Percentiles rank a stretch among this genome's conserved stretches.
Conservation (phyloP, 495 filamentous ascomycete genomes). For the Lindgomyces ingoldianus region DNA sequence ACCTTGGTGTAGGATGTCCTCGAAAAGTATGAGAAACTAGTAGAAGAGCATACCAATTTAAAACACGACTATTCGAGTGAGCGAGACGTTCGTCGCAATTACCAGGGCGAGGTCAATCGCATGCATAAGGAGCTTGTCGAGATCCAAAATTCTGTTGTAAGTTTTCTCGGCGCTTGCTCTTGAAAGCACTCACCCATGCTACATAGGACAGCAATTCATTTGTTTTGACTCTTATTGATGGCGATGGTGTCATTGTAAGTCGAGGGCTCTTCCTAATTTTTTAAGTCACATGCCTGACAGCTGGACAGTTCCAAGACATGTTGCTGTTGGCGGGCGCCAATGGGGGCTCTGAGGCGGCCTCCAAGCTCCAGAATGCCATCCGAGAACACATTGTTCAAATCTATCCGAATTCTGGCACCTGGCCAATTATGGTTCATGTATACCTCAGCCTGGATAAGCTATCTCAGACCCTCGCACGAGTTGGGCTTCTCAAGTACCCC, state of each 20-base stretch:
- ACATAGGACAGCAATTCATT: conserved; percentile 43
- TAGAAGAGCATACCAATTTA: conserved; percentile 23
- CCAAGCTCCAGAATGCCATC: conserved; percentile 41
- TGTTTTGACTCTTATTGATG: conserved; percentile 45
- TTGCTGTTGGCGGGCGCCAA: conserved; percentile 38
- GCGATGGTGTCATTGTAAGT: conserved; percentile 46
- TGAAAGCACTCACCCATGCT: not conserved
- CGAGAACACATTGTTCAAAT: conserved; percentile 35
- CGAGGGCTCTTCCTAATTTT: not conserved
- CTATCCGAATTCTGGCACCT: conserved; percentile 34
- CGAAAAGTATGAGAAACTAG: conserved; percentile 13
- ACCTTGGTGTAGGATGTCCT: conserved; percentile 27
- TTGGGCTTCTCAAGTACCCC: conserved; percentile 37
- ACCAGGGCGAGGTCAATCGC: conserved; percentile 7
- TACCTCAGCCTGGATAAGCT: conserved; percentile 45
- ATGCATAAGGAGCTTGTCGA: conserved; percentile 20
- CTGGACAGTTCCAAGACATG: conserved; percentile 41
- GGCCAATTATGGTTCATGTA: conserved; percentile 44
- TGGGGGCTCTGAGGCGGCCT: conserved; percentile 46
- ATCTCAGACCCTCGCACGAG: conserved; percentile 36
- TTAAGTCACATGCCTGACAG: not conserved
- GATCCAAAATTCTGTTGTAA: conserved; percentile 20
- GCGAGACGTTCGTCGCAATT: conserved; percentile 18
- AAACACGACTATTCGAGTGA: conserved; percentile 24
- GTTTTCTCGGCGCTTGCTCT: not conserved